Conservation (phyloP, 2,329 filamentous ascomycete species). For the Fusarium cicatricum region DNA sequence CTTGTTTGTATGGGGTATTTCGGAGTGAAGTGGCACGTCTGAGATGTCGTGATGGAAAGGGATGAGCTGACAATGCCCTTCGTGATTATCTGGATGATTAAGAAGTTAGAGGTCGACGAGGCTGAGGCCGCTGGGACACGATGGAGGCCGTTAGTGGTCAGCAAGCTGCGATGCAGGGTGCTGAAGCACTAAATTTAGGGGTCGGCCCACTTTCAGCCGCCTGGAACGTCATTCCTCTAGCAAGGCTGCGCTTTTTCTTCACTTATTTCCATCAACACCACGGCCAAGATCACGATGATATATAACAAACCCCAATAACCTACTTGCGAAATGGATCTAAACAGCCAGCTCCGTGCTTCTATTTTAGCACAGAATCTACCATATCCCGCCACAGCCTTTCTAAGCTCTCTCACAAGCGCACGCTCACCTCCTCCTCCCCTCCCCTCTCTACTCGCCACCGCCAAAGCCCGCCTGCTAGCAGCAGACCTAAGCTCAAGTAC, state of each 20-base stretch:
- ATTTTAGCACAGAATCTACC: conserved; percentile 64
- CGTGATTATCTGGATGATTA: neutral
- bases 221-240: conserved; percentile 35
- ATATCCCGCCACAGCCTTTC: conserved; percentile 64
- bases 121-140: conserved; percentile 31
- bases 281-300: conserved; percentile 1
- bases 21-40: neutral
- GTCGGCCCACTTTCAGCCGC: conserved; percentile 32
- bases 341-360: conserved; percentile 59
- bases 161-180: conserved; percentile 21
- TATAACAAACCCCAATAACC: conserved; percentile 8
- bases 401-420: conserved; percentile 67
- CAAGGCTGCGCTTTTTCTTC: conserved; percentile 29
- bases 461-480: conserved; percentile 80
- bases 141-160: conserved; percentile 30
- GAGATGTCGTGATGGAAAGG: neutral
- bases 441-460: conserved; percentile 78
- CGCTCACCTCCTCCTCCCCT: conserved; percentile 68
- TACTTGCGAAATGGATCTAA: conserved; percentile 43
- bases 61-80: neutral
- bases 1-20: neutral
- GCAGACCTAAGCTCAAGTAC: conserved; percentile 72
- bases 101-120: conserved; percentile 23
- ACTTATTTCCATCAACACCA: conserved; percentile 18
- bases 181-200: conserved; percentile 31